Conservation (phyloP, 169 alveolate genomes). For the Plasmodium reichenowi region DNA sequence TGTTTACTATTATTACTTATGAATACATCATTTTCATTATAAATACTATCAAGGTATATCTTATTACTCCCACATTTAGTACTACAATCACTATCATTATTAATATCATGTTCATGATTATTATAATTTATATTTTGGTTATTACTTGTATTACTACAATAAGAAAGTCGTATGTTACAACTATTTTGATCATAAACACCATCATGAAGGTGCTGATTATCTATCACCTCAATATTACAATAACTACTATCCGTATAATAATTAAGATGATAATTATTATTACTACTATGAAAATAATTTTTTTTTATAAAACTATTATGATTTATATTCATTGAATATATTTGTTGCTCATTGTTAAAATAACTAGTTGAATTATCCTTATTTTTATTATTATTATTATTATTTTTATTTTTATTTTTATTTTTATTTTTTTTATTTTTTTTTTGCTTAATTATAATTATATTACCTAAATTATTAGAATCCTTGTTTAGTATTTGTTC, state of each 20-base stretch:
- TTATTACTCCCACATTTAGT: constrained; percentile 4
- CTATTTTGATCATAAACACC: no score
- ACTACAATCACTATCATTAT: not conserved
- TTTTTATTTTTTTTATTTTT: no score
- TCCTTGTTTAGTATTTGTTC: not conserved
- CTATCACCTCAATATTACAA: not conserved
- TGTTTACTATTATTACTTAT: not conserved
- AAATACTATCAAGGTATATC: not conserved
- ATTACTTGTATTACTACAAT: not conserved
- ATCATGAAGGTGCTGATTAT: no score
- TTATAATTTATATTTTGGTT: not conserved
- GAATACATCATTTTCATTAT: not conserved
- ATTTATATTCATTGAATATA: no score
- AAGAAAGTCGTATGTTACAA: no score
- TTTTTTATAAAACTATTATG: no score
- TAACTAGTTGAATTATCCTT: no score
- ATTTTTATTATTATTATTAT: not conserved
- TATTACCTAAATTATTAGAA: not conserved
- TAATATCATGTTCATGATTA: not conserved
- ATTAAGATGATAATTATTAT: not conserved
- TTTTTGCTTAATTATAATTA: no score
- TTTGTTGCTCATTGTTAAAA: no score
- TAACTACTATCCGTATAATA: not conserved
- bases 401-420: not conserved
- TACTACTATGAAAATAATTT: not conserved